These are phyloP conservation scores for Coemansia sp. DNA, from an alignment of 192 early-diverging fungal genomes.

Conservation along the genomic window DNA sequence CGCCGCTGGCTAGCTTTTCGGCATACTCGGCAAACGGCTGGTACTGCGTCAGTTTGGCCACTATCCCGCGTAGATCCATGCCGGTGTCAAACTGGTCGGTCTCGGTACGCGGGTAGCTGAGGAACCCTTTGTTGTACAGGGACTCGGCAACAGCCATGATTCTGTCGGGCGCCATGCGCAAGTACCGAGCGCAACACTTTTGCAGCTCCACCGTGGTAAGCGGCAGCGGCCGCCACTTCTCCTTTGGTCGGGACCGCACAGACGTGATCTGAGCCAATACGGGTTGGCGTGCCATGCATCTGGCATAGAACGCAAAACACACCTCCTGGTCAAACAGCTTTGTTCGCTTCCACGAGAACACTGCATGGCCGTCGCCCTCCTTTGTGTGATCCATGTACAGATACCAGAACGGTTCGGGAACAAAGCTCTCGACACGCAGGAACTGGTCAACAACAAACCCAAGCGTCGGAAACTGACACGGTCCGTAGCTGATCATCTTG, in stretches of 20 bases:
- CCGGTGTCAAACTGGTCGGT: slow-evolving; percentile 83
- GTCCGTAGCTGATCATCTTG: slow-evolving; percentile 82
- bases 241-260: slow-evolving; percentile 65
- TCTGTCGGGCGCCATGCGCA: slow-evolving; percentile 75
- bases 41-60: slow-evolving; percentile 64
- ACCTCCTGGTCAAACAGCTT: slow-evolving; percentile 75
- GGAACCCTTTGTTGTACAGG: slow-evolving; percentile 83
- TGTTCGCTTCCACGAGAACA: slow-evolving; percentile 75
- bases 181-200: slow-evolving; percentile 70
- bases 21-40: slow-evolving; percentile 50
- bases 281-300: slow-evolving; percentile 59
- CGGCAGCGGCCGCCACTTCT: slow-evolving; percentile 89
- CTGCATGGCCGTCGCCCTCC: slow-evolving; percentile 47
- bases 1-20: slow-evolving; percentile 62
- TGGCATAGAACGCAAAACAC: slow-evolving; percentile 72
- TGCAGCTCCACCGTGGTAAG: slow-evolving; percentile 94
- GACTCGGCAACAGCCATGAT: slow-evolving; percentile 87
- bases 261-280: slow-evolving; percentile 60
- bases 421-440: slow-evolving; percentile 71
- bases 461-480: slow-evolving; percentile 95
- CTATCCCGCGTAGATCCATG: slow-evolving; percentile 68
- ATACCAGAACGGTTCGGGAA: slow-evolving; percentile 90
- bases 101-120: slow-evolving; percentile 97
- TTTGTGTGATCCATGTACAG: slow-evolving; percentile 65
- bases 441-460: slow-evolving; percentile 94